A percentile compares a stretch with the other conserved stretches of the same genome.
phyloP scores from a whole-genome alignment of 139 green algal species.

The Tetradesmus obliquus region DNA sequence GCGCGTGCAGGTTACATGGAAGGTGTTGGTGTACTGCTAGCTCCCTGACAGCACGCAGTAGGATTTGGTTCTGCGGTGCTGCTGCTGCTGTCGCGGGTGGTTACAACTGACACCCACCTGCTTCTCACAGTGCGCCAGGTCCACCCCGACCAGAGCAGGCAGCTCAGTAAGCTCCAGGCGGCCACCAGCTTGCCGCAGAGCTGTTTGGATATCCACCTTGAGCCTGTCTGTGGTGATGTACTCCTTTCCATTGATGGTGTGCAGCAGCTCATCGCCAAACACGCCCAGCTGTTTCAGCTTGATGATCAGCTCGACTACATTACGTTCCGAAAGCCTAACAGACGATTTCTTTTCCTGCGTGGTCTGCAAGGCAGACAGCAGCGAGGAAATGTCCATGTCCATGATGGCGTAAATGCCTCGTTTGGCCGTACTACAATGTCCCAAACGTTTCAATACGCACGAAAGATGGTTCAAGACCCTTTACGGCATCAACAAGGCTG shows the following conservation, averaged over 20 bases:
- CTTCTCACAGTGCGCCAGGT: slow-evolving; percentile 83
- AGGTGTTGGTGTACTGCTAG: no score
- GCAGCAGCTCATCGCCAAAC: slow-evolving; percentile 82
- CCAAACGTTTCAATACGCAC: no score
- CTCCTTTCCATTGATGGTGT: slow-evolving; percentile 89
- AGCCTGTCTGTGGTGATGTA: slow-evolving; percentile 85
- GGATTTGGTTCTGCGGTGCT: background rate
- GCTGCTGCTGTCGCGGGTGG: background rate
- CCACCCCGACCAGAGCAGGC: slow-evolving; percentile 80
- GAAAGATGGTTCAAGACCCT: no score
- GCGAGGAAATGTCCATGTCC: slow-evolving; percentile 65
- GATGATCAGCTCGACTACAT: slow-evolving; percentile 91
- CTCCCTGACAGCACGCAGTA: background rate
- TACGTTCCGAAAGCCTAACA: slow-evolving; percentile 83
- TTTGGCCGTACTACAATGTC: no score
- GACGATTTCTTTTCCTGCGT: slow-evolving; percentile 82
- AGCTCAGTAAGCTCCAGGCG: slow-evolving; percentile 87
- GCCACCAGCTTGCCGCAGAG: slow-evolving; percentile 67
- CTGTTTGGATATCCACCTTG: slow-evolving; percentile 62
- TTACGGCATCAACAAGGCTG: background rate
- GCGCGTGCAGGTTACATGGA: no score
- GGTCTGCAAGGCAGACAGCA: slow-evolving; percentile 72
- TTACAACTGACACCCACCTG: slow-evolving; percentile 28
- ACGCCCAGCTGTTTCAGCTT: slow-evolving; percentile 86
- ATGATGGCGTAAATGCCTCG: slow-evolving; percentile 34